A percentile compares a stretch with the other conserved stretches of the same genome.
These are phyloP conservation scores for Mucor piriformis DNA, from an alignment of 371 early-diverging fungal species.

Conservation along the genomic window DNA sequence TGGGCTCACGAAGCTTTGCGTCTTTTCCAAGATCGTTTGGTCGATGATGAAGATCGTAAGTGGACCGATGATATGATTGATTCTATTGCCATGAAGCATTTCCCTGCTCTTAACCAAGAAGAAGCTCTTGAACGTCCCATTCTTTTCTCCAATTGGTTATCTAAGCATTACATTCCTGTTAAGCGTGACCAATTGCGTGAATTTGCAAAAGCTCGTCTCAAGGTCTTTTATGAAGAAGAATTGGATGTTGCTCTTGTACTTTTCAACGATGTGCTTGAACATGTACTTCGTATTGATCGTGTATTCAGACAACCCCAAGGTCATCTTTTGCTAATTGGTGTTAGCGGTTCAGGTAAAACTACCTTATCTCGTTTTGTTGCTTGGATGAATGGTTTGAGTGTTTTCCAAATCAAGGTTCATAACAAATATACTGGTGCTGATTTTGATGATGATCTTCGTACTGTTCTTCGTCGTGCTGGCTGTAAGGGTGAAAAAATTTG, in stretches of 20 bases:
- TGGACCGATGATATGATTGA: constrained; percentile 95
- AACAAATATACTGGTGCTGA: constrained; percentile 95
- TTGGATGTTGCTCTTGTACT: constrained; percentile 94
- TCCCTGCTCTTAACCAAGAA: constrained; percentile 79
- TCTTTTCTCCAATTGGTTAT: constrained; percentile 96
- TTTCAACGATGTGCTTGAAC: constrained; percentile 97
- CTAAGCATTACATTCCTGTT: constrained; percentile 90
- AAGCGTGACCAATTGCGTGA: constrained; percentile 89
- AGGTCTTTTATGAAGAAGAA: constrained; percentile 99
- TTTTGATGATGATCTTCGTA: constrained; percentile 96
- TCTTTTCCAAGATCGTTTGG: constrained; percentile 97
- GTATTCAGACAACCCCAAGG: constrained; percentile 98
- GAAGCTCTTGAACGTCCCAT: constrained; percentile 89
- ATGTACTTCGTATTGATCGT: constrained; percentile 97
- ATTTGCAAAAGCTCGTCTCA: constrained; percentile 92
- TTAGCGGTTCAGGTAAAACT: constrained; percentile 96
- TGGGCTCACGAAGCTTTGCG: constrained; percentile 99
- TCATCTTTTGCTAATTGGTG: constrained; percentile 96
- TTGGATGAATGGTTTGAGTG: constrained; percentile 98
- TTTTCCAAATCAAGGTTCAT: constrained; percentile 97
- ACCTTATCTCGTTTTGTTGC: constrained; percentile 97
- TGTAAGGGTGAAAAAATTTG: constrained; percentile 98
- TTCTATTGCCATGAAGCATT: constrained; percentile 82
- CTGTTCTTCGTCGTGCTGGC: constrained; percentile 89
- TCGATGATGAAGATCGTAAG: constrained; percentile 83